phyloP scores from a whole-genome alignment of 805 yeast species.

The Sugiyamaella chiloensis region DNA sequence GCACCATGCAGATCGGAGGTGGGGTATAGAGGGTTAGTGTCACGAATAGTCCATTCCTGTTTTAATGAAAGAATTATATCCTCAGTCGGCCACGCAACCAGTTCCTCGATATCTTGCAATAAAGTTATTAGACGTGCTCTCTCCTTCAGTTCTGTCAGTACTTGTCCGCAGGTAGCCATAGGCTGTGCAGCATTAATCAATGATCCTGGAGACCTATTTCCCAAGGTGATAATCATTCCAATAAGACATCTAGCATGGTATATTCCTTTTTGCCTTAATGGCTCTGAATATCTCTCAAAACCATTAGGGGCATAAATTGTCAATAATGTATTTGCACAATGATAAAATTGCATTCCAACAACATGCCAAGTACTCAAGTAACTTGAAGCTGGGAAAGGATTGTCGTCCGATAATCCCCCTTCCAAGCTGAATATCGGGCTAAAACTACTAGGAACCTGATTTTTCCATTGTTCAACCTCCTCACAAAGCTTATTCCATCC shows the following conservation, averaged over 20 bases:
- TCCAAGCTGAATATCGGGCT: background rate
- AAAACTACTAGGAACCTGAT: slow-evolving; percentile 5
- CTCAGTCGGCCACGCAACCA: slow-evolving; percentile 3
- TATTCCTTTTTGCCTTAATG: background rate
- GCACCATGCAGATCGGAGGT: too few relatives aligned
- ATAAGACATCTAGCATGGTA: background rate
- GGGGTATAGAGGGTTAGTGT: too few relatives aligned
- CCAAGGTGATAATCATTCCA: slow-evolving; percentile 1
- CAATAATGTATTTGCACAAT: slow-evolving; percentile 1
- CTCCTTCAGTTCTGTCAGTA: background rate
- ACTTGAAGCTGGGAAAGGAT: slow-evolving; percentile 6
- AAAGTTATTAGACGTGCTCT: background rate
- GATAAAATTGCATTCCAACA: slow-evolving; percentile 6
- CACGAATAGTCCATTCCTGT: background rate
- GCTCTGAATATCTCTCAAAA: background rate
- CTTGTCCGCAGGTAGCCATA: slow-evolving; percentile 1
- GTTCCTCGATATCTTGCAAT: background rate
- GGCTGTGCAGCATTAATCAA: slow-evolving; percentile 3
- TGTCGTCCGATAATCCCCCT: slow-evolving; percentile 2
- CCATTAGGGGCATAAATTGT: background rate
- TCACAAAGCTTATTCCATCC: background rate
- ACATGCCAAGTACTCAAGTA: slow-evolving; percentile 5
- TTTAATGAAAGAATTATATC: background rate
- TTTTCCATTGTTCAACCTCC: background rate
- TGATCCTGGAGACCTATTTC: slow-evolving; percentile 1